These are phyloP conservation scores for Dothideomycetes sp. DNA, from an alignment of 2,329 filamentous ascomycete genomes.

Conservation along the genomic window DNA sequence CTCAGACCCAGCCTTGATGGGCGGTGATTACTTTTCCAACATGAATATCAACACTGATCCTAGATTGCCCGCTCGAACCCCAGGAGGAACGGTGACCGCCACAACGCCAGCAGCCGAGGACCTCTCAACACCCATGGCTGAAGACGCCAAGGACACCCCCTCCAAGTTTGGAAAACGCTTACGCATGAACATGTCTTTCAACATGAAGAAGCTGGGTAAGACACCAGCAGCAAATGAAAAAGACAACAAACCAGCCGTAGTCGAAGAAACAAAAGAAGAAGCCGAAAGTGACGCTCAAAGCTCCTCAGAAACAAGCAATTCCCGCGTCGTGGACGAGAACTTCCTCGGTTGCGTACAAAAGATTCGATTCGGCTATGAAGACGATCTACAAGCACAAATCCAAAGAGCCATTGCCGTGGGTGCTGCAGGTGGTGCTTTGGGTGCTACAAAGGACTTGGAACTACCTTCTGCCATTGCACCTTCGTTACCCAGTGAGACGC, in stretches of 20 bases:
- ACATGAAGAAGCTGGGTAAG: constrained; percentile 70
- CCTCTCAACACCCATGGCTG: constrained; percentile 38
- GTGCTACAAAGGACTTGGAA: constrained; percentile 19
- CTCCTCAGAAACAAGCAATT: constrained; percentile 48
- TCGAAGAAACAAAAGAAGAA: constrained; percentile 60
- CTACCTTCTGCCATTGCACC: constrained; percentile 59
- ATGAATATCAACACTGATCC: constrained; percentile 3
- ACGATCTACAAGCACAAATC: constrained; percentile 46
- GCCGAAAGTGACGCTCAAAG: constrained; percentile 50
- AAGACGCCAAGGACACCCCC: constrained; percentile 45
- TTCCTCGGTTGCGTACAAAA: constrained; percentile 64
- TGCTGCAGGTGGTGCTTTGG: constrained; percentile 24
- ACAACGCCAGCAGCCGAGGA: constrained; percentile 25
- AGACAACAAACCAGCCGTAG: constrained; percentile 49
- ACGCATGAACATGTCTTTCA: constrained; percentile 59
- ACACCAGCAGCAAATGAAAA: constrained; percentile 55
- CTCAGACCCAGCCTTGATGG: constrained; percentile 48
- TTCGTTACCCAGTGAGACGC: constrained; percentile 63
- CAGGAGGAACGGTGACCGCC: constrained; percentile 27
- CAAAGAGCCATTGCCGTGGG: constrained; percentile 24
- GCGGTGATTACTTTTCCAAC: constrained; percentile 68
- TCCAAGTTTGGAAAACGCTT: constrained; percentile 69
- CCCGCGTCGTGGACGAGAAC: constrained; percentile 66
- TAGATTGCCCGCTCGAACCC: constrained; percentile 22
- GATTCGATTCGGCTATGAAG: constrained; percentile 65